phyloP scores from a whole-genome alignment of 306 rosid genomes.

The Cucurbita moschata region DNA sequence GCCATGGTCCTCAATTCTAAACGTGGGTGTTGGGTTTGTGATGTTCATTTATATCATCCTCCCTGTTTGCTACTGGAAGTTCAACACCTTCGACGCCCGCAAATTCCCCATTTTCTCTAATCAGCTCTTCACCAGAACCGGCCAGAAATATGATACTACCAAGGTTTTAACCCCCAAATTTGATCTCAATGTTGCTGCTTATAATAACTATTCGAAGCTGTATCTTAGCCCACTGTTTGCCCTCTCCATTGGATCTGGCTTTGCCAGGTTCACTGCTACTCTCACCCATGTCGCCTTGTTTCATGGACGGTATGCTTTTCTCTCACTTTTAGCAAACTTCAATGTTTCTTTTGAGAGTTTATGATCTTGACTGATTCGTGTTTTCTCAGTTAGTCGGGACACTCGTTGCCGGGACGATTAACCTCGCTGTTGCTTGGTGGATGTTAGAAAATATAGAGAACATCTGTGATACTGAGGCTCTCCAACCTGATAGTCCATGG shows the following conservation, averaged over 20 bases:
- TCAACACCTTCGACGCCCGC: constrained; percentile 71
- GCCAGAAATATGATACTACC: constrained; percentile 70
- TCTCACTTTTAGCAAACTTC: not conserved
- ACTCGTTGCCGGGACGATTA: constrained; percentile 53
- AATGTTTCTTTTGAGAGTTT: not conserved
- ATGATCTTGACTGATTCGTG: not conserved
- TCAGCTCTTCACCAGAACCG: constrained; percentile 50
- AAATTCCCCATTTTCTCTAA: constrained; percentile 90
- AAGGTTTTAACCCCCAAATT: constrained; percentile 54
- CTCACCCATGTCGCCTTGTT: constrained; percentile 91
- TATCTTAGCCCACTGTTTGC: constrained; percentile 99
- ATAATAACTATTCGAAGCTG: constrained; percentile 69
- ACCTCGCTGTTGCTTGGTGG: constrained; percentile 98
- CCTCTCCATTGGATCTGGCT: constrained; percentile 86
- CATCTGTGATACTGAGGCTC: constrained; percentile 53
- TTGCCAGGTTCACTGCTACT: constrained; percentile 84
- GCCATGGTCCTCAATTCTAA: constrained; percentile 84
- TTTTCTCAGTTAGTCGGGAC: constrained; percentile 74
- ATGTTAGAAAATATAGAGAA: constrained; percentile 69
- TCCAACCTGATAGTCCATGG: constrained; percentile 79
- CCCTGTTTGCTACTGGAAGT: constrained; percentile 91
- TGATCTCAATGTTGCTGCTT: constrained; percentile 63
- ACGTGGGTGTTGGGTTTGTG: constrained; percentile 76
- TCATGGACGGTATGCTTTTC: constrained; percentile 49
- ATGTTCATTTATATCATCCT: constrained; percentile 83